A percentile compares a stretch with the other conserved stretches of the same genome.
Evolutionary conservation across 192 early-diverging fungal genomes (phyloP).

Genomic region (Mortierella alpina): DNA sequence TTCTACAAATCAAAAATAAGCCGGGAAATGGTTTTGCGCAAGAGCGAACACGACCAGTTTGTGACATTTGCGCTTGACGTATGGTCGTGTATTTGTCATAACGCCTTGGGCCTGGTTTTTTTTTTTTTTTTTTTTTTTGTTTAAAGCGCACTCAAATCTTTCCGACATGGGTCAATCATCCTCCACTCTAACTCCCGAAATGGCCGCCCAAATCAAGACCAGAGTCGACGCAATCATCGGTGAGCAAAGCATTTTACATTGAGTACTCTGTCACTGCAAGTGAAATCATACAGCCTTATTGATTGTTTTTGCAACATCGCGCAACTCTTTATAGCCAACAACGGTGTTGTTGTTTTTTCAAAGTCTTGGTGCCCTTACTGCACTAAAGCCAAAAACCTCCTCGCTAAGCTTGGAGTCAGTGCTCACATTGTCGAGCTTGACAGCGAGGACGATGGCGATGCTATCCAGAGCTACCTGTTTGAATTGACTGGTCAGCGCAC

Average conservation of each 20-base stretch:
- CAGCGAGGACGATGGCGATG: slow-evolving; percentile 54
- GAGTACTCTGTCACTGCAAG: too few relatives aligned
- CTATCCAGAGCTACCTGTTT: slow-evolving; percentile 69
- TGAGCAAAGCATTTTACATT: slow-evolving; percentile 1
- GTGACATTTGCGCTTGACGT: background rate
- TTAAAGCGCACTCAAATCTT: background rate
- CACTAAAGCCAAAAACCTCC: slow-evolving; percentile 60
- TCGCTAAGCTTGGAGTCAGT: slow-evolving; percentile 50
- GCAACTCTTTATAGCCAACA: slow-evolving; percentile 16
- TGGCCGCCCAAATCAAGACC: slow-evolving; percentile 44
- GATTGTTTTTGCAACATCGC: background rate
- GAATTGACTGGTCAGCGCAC: slow-evolving; percentile 73
- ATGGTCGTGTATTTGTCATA: background rate
- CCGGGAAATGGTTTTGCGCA: background rate
- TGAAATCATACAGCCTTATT: background rate
- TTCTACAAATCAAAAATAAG: too few relatives aligned
- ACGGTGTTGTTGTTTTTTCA: slow-evolving; percentile 78
- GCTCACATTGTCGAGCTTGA: slow-evolving; percentile 69
- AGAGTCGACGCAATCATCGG: slow-evolving; percentile 59
- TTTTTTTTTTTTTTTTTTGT: slow-evolving; percentile 1
- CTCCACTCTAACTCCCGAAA: slow-evolving; percentile 54
- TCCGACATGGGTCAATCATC: slow-evolving; percentile 43
- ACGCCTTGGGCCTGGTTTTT: background rate
- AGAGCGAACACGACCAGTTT: too few relatives aligned
- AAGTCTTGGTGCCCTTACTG: slow-evolving; percentile 83